A percentile compares a stretch with the other conserved stretches of the same genome.
phyloP scores from a whole-genome alignment of 805 yeast genomes.

The Isabelozyma rhagii region DNA sequence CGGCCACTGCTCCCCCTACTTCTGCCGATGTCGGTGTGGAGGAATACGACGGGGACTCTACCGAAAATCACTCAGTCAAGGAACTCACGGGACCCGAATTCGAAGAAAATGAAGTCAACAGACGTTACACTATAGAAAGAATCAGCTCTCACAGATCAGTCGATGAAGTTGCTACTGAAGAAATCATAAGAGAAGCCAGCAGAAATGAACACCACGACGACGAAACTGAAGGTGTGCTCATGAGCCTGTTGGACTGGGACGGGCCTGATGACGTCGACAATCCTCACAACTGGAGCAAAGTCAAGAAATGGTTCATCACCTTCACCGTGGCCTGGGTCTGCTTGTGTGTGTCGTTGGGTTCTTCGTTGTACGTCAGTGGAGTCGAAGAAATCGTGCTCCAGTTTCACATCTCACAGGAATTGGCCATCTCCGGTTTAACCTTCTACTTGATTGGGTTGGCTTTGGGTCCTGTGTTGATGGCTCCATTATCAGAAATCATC shows the following conservation, averaged over 20 bases:
- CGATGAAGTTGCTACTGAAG: slow-evolving; percentile 13
- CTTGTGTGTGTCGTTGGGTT: slow-evolving; percentile 70
- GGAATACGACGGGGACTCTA: slow-evolving; percentile 1
- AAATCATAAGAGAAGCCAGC: slow-evolving; percentile 3
- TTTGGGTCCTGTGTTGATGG: slow-evolving; percentile 65
- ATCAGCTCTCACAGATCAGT: slow-evolving; percentile 13
- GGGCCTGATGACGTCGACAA: slow-evolving; percentile 56
- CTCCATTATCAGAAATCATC: slow-evolving; percentile 67
- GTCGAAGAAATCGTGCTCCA: slow-evolving; percentile 48
- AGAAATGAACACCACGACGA: background rate
- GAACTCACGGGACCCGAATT: background rate
- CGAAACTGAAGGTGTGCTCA: slow-evolving; percentile 6
- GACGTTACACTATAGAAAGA: slow-evolving; percentile 15
- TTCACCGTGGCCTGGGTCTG: slow-evolving; percentile 63
- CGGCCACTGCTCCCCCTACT: background rate
- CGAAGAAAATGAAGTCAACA: slow-evolving; percentile 13
- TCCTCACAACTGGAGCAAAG: slow-evolving; percentile 65
- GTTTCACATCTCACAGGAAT: slow-evolving; percentile 56
- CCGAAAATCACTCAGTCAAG: slow-evolving; percentile 1
- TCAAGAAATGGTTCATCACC: slow-evolving; percentile 65
- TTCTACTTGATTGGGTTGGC: slow-evolving; percentile 71
- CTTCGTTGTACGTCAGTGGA: slow-evolving; percentile 68
- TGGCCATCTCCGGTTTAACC: slow-evolving; percentile 66
- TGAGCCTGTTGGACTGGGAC: slow-evolving; percentile 51
- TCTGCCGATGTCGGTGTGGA: background rate